Conservation (phyloP, 371 early-diverging fungal genomes). For the Mortierella sp. region DNA sequence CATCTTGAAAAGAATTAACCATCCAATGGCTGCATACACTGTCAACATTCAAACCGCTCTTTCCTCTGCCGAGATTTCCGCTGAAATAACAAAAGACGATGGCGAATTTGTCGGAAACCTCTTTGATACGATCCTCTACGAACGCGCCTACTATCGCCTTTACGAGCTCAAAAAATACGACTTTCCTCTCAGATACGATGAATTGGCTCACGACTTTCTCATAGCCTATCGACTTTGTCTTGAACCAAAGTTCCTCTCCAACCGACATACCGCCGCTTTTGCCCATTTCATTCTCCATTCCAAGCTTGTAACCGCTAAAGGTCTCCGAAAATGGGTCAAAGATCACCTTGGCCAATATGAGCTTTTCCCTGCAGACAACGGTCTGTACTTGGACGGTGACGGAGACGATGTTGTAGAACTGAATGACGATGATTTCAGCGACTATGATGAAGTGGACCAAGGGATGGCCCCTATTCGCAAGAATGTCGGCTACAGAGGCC, state of each 20-base stretch:
- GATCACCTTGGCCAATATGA: slow-evolving; percentile 27
- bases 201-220: slow-evolving; percentile 34
- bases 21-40: not conserved
- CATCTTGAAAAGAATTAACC: not conserved
- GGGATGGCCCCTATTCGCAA: slow-evolving; percentile 10
- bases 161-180: slow-evolving; percentile 29
- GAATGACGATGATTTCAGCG: slow-evolving; percentile 37
- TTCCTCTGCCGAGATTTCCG: not conserved
- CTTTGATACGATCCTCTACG: slow-evolving; percentile 41
- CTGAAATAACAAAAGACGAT: slow-evolving; percentile 7
- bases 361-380: slow-evolving; percentile 18
- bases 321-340: slow-evolving; percentile 19
- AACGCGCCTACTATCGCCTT: slow-evolving; percentile 41
- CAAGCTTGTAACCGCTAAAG: slow-evolving; percentile 26
- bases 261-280: slow-evolving; percentile 18
- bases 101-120: slow-evolving; percentile 39
- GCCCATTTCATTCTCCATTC: slow-evolving; percentile 16
- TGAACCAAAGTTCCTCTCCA: slow-evolving; percentile 30
- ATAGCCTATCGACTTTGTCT: slow-evolving; percentile 29
- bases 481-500: slow-evolving; percentile 34
- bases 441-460: slow-evolving; percentile 26
- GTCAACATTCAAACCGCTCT: not conserved
- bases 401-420: slow-evolving; percentile 25
- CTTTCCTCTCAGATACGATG: slow-evolving; percentile 34
- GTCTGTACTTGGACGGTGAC: slow-evolving; percentile 9